Conservation (phyloP, 257 asterid species). For the Capsicum pubescens region DNA sequence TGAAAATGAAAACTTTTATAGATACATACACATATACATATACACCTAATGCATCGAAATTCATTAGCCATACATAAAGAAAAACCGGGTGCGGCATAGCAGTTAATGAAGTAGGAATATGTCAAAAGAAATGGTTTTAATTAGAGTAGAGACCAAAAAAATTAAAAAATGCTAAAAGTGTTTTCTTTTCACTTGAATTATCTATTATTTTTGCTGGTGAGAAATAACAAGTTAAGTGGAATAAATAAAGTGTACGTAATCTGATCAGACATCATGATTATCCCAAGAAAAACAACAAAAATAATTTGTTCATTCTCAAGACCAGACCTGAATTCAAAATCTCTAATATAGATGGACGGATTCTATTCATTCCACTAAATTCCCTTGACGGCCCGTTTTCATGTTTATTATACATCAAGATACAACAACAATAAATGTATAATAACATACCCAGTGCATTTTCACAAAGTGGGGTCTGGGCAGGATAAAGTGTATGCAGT, state of each 20-base stretch:
- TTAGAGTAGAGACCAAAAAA: neutral
- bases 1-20: neutral
- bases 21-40: neutral
- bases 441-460: too few relatives aligned
- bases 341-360: too few relatives aligned
- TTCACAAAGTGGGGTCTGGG: too few relatives aligned
- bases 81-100: neutral
- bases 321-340: too few relatives aligned
- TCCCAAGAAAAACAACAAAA: neutral
- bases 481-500: too few relatives aligned
- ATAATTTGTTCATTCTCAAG: too few relatives aligned
- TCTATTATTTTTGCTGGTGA: neutral
- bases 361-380: neutral
- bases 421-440: too few relatives aligned
- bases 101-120: neutral
- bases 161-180: neutral
- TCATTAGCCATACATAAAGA: neutral
- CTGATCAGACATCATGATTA: neutral
- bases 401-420: too few relatives aligned
- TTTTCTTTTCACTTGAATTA: neutral
- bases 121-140: neutral
- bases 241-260: neutral
- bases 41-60: neutral
- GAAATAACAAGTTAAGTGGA: neutral
- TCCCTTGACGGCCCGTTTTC: too few relatives aligned